Base-by-base conservation (phyloP, 2,329 filamentous ascomycete genomes). In the Thelonectria rubi region DNA sequence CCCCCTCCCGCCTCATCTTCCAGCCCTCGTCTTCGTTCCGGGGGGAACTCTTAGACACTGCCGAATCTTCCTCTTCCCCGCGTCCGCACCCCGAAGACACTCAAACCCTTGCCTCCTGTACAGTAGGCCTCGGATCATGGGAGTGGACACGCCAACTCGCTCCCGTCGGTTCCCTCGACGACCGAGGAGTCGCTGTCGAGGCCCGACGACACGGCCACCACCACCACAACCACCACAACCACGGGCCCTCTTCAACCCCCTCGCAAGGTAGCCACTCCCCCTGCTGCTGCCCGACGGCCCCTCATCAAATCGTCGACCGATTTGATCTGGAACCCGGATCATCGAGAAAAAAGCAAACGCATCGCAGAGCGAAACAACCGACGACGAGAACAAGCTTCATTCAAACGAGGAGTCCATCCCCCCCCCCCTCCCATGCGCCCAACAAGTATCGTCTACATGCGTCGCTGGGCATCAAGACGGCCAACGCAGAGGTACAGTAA, bases 391-490 rank as follows among this genome's bases (percentile, higher is more conserved):
- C 40, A 20, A 11, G 50, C 12, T 42, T 34, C 40, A 54, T 11
- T 30, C 20, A 34, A 14, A 7, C 32, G 26, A 24, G 30, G 18
- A 39, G n/a, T 7, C 24, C 24, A 4, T 7, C 7, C 4, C 24
- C 24, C 24, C 24, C 7, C 7, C 14, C 56, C 58, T 8, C 32
- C 32, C 32, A 11, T 34, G 32, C 32, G 9, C 5, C 10, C 21
- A 6, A n/a, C n/a, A 55, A 56, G 66, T 68, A 64, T 34, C 57
- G 43, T 58, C 58, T 77, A 78, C 76, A 71, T 72, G 67, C 46
- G 67, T 32, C 48, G 64, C 76, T 77, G 75, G 75, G 75, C 73
- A 78, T 74, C 75, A 58, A 77, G 74, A 73, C 75, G 20, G 61
- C 75, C 70, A 68, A 56, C 69, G 69, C 65, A 64, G 62, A 69